Percentiles rank a stretch among this genome's conserved stretches.
phyloP scores from a whole-genome alignment of 306 rosid genomes.

The Quercus wislizeni region DNA sequence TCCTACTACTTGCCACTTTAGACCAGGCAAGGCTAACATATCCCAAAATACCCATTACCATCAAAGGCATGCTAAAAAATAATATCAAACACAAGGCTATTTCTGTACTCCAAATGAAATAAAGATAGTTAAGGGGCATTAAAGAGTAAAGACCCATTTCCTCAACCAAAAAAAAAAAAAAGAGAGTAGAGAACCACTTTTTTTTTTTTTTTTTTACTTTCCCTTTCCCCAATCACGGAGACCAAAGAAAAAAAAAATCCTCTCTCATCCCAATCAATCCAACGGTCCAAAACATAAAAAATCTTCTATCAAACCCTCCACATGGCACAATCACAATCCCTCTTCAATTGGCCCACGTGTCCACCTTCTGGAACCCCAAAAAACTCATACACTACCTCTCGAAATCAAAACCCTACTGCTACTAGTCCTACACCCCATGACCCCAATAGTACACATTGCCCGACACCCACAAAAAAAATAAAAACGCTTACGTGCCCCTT shows the following conservation, averaged over 20 bases:
- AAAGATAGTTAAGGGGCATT: too few relatives aligned
- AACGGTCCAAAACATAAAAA: not conserved
- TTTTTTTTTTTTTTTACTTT: not conserved
- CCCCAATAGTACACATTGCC: slow-evolving; percentile 9
- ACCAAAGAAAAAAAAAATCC: not conserved
- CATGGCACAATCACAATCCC: slow-evolving; percentile 13
- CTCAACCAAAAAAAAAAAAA: not conserved
- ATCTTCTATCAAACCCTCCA: slow-evolving; percentile 37
- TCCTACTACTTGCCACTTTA: too few relatives aligned
- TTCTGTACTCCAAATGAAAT: not conserved
- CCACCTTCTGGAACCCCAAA: slow-evolving; percentile 19
- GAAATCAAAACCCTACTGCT: not conserved
- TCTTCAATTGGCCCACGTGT: slow-evolving; percentile 29
- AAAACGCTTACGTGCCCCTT: slow-evolving; percentile 40
- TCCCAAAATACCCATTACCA: not conserved
- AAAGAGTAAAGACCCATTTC: too few relatives aligned
- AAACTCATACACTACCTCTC: not conserved
- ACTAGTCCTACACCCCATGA: too few relatives aligned
- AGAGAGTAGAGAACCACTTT: not conserved
- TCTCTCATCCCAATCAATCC: not conserved
- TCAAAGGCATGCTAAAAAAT: not conserved
- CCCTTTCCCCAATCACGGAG: slow-evolving; percentile 17
- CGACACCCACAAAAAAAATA: not conserved
- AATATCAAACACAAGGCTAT: not conserved
- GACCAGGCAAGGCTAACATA: too few relatives aligned